These are phyloP conservation scores for Carnegiea gigantea DNA, from an alignment of 179 eudicot genomes.

Conservation along the genomic window DNA sequence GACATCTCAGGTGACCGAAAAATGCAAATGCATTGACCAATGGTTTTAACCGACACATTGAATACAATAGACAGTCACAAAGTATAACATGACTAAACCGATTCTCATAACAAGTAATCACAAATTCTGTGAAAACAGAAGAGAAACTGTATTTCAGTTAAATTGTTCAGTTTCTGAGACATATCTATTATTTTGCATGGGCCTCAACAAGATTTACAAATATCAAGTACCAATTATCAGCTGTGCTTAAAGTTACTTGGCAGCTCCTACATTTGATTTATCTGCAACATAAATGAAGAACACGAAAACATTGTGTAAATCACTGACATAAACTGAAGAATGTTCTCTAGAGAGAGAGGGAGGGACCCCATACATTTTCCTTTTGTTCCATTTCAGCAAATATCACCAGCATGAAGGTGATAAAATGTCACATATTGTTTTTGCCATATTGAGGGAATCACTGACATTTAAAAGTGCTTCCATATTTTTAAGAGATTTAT, in stretches of 20 bases:
- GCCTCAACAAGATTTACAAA: slow-evolving; percentile 11
- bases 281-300: slow-evolving; percentile 14
- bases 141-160: not conserved
- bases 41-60: not conserved
- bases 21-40: not conserved
- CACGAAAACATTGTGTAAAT: not conserved
- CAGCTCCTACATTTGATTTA: slow-evolving; percentile 21
- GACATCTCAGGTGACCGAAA: not conserved
- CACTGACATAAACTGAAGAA: not conserved
- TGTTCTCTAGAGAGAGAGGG: no score
- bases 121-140: not conserved
- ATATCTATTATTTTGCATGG: slow-evolving; percentile 1
- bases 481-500: no score
- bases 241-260: slow-evolving; percentile 20
- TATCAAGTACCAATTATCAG: slow-evolving; percentile 12
- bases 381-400: no score
- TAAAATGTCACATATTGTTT: no score
- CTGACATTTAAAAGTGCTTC: not conserved
- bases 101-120: not conserved
- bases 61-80: not conserved
- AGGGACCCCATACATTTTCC: no score
- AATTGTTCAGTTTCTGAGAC: not conserved
- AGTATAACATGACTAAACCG: not conserved
- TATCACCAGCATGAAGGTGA: no score
- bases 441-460: not conserved